Base-by-base conservation (phyloP, 2,329 filamentous ascomycete species). In the Botrytis deweyae region DNA sequence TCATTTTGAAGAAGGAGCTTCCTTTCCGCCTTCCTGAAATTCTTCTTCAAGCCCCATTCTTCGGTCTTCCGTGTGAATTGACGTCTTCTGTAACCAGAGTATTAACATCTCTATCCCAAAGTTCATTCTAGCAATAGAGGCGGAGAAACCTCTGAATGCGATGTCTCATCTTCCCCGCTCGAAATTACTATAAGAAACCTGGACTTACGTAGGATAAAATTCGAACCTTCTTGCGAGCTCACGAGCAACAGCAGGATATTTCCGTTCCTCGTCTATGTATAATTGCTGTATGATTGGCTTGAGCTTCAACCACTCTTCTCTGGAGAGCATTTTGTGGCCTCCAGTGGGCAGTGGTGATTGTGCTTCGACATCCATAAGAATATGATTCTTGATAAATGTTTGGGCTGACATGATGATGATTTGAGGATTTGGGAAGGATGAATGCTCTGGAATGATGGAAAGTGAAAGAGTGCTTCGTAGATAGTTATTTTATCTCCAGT, bases 11-110 rank as follows among this genome's bases (percentile, higher is more conserved):
- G 16, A 69, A 59, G 46, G 5, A 40, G 8, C 25, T 42, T 36
- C 20, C 59, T 63, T 33, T 72, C 59, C 3, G 59, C 14, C n/a
- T 42, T 65, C 16, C 61, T 72, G 4, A 72, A 22, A 36, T 72
- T 72, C 12, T 72, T 72, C 52, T 49, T 66, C 20, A 72, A 59
- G 18, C 49, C 63, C 70, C 46, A 72, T 20, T 72, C 70, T 9
- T 58, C 49, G 3, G 46, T 42, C 22, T 72, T 72, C 12, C 70
- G 46, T 16, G 12, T 66, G 42, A 72, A 72, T 68, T 72, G 70
- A 25, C 62, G 63, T 44, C 20, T 33, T 18, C 70, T 72, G 33
- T 8, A 6, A 22, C n/a, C 1, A 12, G 10, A 33, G 3, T 46
- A 4, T 70, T 12, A 70, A 14, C 4, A 22, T 42, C 10, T 55